Percentiles rank a stretch among this genome's conserved stretches.
These are phyloP conservation scores for Lasiosphaeris hirsuta DNA, from an alignment of 495 filamentous ascomycete genomes.

Conservation along the genomic window DNA sequence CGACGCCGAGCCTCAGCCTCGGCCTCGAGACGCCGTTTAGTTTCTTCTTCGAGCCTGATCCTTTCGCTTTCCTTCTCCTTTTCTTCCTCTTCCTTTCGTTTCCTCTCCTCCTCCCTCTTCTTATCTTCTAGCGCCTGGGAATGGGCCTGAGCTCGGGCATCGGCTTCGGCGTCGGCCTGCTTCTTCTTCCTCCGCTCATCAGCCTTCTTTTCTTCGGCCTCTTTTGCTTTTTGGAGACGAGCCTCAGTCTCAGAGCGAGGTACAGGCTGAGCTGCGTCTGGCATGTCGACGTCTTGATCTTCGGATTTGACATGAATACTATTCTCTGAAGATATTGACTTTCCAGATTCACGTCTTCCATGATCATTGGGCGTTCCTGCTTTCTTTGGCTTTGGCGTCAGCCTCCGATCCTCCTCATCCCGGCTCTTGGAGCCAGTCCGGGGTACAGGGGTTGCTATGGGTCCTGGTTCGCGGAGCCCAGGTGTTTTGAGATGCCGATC, in stretches of 20 bases:
- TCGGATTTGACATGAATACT: constrained; percentile 49
- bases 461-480: constrained; percentile 30
- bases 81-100: constrained; percentile 15
- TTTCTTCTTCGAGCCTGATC: constrained; percentile 21
- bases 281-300: constrained; percentile 47
- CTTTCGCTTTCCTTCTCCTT: constrained; percentile 22
- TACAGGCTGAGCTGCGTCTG: constrained; percentile 32
- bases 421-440: constrained; percentile 26
- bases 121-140: constrained; percentile 27
- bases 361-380: constrained; percentile 26
- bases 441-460: constrained; percentile 17
- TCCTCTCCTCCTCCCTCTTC: constrained; percentile 17
- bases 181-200: constrained; percentile 21
- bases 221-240: constrained; percentile 41
- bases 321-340: constrained; percentile 36
- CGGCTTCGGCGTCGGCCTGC: constrained; percentile 28
- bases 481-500: constrained; percentile 38
- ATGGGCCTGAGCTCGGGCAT: constrained; percentile 26
- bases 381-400: constrained; percentile 35
- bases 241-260: constrained; percentile 37
- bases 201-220: constrained; percentile 43
- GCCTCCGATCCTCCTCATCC: constrained; percentile 39
- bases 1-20: constrained; percentile 37
- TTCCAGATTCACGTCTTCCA: constrained; percentile 38
- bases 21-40: constrained; percentile 26